Evolutionary conservation across 106 monocot species (phyloP), one percentile per base, ranked within the genome.

Genomic region (Triglochin maritima): DNA sequence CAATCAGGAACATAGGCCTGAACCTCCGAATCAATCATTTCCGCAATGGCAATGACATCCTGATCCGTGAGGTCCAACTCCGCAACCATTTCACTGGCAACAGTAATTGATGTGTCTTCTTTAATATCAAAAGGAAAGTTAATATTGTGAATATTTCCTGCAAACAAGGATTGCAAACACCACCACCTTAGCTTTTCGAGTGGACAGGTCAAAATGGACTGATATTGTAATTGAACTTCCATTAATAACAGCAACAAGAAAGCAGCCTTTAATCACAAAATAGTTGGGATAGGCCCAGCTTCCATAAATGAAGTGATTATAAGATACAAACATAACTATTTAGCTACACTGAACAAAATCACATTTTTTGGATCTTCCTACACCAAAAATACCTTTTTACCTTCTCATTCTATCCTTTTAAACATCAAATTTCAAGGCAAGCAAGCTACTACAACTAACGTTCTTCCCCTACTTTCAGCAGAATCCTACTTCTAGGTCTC

Each of bases 1-100:
- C 82, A 85, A 12, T 81, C 78, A 15, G 85, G 85, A 58, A 79
- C 67, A 73, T 89, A 74, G 29, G 72, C 60, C 17, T 79, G 81
- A 62, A 90, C 86, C 57, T 84, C 90, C 10, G 79, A 16, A 55
- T 90, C 86, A 7, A 90, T 90, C 84, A 82, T 84, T 72, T 63
- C 75, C 51, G 90, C 90, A 72, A 90, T 84, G 5, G 74, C 44
- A 44, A 74, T 90, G 52, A 90, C 82, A 69, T 86, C 86, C 60
- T 90, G 86, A 72, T 84, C 78, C 0, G 81, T 81, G 63, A 84
- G 80, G 68, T 79, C 75, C 11, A 86, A 67, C 50, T 81, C 84
- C 3, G 60, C 77, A 50, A 82, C 86, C 83, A 90, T 81, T 71
- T 90, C 86, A 65, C 76, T 81, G 42, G 84, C 81, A 15, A 86